phyloP scores from a whole-genome alignment of 164 flowering plant species.

The Stephania yunnanensis region DNA sequence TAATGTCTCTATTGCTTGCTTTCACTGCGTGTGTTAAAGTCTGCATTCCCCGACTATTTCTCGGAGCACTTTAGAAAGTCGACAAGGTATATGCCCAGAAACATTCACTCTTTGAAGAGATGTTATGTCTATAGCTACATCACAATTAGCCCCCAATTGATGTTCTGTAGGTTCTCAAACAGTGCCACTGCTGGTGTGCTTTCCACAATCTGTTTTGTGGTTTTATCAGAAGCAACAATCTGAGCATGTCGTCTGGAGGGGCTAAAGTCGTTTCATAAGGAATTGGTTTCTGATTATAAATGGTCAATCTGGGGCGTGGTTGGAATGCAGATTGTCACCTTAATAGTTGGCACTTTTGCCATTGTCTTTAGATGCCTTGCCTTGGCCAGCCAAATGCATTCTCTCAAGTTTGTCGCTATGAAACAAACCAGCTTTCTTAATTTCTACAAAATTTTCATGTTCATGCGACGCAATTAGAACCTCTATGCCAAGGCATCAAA shows the following conservation, averaged over 20 bases:
- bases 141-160: background rate
- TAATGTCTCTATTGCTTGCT: background rate
- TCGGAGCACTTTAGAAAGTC: no score
- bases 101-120: background rate
- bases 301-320: slow-evolving; percentile 3
- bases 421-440: background rate
- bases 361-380: slow-evolving; percentile 1
- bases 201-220: background rate
- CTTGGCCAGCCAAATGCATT: background rate
- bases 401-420: no score
- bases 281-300: slow-evolving; percentile 3
- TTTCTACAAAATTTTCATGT: background rate
- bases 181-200: background rate
- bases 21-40: background rate
- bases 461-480: background rate
- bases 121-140: background rate
- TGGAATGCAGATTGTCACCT: background rate
- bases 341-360: background rate
- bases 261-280: background rate
- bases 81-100: background rate
- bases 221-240: background rate
- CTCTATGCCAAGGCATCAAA: background rate
- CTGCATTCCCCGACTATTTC: background rate
- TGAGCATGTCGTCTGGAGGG: background rate
- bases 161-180: background rate